Percentiles rank a stretch among this genome's conserved stretches.
These are phyloP conservation scores for Candida coleopterorum DNA, from an alignment of 805 yeast species.

Conservation along the genomic window DNA sequence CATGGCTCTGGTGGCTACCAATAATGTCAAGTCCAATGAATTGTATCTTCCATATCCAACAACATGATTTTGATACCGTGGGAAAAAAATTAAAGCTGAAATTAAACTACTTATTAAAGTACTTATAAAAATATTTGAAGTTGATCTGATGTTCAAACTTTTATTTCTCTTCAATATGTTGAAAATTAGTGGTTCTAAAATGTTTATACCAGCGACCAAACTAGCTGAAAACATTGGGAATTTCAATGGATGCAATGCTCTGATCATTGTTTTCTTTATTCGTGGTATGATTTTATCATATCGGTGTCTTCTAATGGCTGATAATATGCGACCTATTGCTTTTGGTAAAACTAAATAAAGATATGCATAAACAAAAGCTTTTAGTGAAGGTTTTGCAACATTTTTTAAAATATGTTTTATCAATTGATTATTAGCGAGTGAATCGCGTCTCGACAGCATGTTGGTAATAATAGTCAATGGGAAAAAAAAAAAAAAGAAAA, in stretches of 20 bases:
- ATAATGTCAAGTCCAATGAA: constrained; percentile 33
- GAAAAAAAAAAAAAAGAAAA: too few relatives aligned
- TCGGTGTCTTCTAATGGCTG: constrained; percentile 13
- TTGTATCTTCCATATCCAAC: constrained; percentile 24
- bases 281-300: constrained; percentile 14
- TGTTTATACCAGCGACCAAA: constrained; percentile 27
- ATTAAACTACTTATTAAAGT: constrained; percentile 26
- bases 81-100: constrained; percentile 25
- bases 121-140: constrained; percentile 13
- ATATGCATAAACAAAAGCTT: constrained; percentile 31
- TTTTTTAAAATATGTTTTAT: constrained; percentile 2
- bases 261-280: constrained; percentile 14
- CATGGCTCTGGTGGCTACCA: constrained; percentile 31
- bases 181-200: constrained; percentile 23
- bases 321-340: constrained; percentile 13
- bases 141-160: constrained; percentile 4
- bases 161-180: constrained; percentile 5
- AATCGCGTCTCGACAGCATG: too few relatives aligned
- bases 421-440: neutral
- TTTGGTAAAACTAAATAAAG: constrained; percentile 31
- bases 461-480: too few relatives aligned
- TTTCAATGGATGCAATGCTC: constrained; percentile 25
- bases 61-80: constrained; percentile 28
- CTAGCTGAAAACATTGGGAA: constrained; percentile 33
- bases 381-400: constrained; percentile 23